A percentile compares a stretch with the other conserved stretches of the same genome.
phyloP scores from a whole-genome alignment of 495 filamentous ascomycete genomes.

The Neurospora discreta region DNA sequence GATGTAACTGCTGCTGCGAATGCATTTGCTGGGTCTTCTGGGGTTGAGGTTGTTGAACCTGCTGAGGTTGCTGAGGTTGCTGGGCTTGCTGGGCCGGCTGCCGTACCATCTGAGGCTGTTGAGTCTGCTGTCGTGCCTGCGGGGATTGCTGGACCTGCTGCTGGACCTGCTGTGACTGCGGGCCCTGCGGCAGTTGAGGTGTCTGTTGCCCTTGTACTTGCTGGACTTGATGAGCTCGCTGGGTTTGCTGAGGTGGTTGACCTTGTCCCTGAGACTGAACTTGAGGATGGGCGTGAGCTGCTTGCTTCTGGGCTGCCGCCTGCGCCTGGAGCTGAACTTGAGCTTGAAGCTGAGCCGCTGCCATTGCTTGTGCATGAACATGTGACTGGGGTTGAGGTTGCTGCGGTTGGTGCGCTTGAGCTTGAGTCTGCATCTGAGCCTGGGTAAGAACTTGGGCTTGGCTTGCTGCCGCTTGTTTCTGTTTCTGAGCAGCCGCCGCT shows the following conservation, averaged over 20 bases:
- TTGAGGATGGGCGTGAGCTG: slow-evolving; percentile 5
- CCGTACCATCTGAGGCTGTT: slow-evolving; percentile 1
- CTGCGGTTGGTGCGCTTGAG: background rate
- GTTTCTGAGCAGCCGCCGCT: slow-evolving; percentile 42
- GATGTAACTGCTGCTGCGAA: background rate
- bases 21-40: background rate
- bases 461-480: slow-evolving; percentile 17
- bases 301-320: slow-evolving; percentile 1
- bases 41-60: background rate
- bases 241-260: background rate
- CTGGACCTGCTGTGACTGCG: background rate
- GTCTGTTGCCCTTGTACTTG: background rate
- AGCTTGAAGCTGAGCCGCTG: background rate
- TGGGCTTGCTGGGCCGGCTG: background rate
- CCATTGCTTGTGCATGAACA: background rate
- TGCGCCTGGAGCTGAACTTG: background rate
- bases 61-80: slow-evolving; percentile 1
- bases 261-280: slow-evolving; percentile 9
- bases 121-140: slow-evolving; percentile 3
- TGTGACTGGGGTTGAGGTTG: background rate
- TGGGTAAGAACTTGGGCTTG: slow-evolving; percentile 10
- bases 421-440: slow-evolving; percentile 2
- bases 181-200: slow-evolving; percentile 2
- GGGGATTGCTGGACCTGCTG: slow-evolving; percentile 16
- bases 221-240: background rate